Evolutionary conservation across 2,329 filamentous ascomycete genomes (phyloP).

Genomic region (Huntiella bhutanensis): DNA sequence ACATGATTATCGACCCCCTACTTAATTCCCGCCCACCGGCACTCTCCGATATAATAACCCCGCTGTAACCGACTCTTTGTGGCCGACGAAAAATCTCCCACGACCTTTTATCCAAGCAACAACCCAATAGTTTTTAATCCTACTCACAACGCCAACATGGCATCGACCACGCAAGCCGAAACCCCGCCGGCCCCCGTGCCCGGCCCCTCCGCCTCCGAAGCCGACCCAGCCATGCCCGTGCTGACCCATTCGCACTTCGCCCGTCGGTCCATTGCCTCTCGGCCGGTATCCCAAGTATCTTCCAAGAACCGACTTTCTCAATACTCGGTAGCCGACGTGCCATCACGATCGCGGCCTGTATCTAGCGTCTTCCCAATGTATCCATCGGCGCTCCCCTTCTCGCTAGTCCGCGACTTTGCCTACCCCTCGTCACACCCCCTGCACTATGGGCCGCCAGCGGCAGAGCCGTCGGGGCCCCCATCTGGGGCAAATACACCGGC

Average conservation of each 20-base stretch:
- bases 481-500: conserved; percentile 72
- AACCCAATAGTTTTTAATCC: neutral
- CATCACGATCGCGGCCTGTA: conserved; percentile 53
- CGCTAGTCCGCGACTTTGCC: conserved; percentile 90
- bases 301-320: conserved; percentile 61
- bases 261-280: conserved; percentile 40
- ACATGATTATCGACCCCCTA: no score
- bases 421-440: conserved; percentile 67
- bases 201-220: conserved; percentile 25
- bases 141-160: neutral
- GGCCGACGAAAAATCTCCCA: neutral
- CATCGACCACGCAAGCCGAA: neutral
- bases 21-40: no score
- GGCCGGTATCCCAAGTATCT: conserved; percentile 57
- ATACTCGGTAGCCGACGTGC: conserved; percentile 54
- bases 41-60: no score
- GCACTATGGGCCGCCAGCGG: conserved; percentile 77
- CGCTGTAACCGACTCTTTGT: no score
- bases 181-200: conserved; percentile 30
- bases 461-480: conserved; percentile 44
- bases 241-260: conserved; percentile 36
- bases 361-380: conserved; percentile 72
- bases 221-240: conserved; percentile 34
- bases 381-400: conserved; percentile 69
- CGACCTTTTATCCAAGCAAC: neutral